phyloP scores from a whole-genome alignment of 805 yeast genomes.

The Yamadazyma akitaensis region DNA sequence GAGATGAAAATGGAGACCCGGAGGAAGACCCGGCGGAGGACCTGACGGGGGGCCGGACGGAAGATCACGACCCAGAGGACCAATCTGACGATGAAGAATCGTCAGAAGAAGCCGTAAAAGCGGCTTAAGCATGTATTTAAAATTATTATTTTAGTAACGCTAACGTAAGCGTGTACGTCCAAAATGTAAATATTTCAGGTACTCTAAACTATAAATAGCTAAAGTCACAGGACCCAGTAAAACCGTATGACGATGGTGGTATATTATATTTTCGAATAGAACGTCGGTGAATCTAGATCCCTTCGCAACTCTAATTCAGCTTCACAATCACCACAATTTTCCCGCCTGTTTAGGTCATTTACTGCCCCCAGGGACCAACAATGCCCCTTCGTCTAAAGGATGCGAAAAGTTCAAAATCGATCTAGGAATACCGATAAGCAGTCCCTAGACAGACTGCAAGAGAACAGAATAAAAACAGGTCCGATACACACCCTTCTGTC shows the following conservation, averaged over 20 bases:
- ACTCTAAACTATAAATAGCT: neutral
- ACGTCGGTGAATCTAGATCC: too few species aligned
- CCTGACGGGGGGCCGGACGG: too few species aligned
- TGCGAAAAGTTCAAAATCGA: neutral
- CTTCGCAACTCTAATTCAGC: too few species aligned
- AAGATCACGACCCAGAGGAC: neutral
- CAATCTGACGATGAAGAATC: slow-evolving; percentile 1
- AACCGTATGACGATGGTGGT: too few species aligned
- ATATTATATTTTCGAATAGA: too few species aligned
- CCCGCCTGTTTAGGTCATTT: neutral
- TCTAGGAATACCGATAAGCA: neutral
- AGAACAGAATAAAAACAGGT: too few species aligned
- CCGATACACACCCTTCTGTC: too few species aligned
- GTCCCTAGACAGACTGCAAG: too few species aligned
- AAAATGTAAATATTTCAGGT: neutral
- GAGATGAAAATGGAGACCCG: neutral
- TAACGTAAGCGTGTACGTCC: neutral
- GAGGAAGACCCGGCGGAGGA: neutral
- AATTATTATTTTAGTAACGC: neutral
- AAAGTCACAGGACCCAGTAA: neutral
- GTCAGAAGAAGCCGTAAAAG: neutral
- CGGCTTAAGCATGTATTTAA: too few species aligned
- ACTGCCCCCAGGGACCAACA: neutral
- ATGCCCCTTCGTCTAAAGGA: neutral
- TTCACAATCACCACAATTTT: too few species aligned